Base-by-base conservation (phyloP, 106 monocot species). In the Ottelia alismoides region DNA sequence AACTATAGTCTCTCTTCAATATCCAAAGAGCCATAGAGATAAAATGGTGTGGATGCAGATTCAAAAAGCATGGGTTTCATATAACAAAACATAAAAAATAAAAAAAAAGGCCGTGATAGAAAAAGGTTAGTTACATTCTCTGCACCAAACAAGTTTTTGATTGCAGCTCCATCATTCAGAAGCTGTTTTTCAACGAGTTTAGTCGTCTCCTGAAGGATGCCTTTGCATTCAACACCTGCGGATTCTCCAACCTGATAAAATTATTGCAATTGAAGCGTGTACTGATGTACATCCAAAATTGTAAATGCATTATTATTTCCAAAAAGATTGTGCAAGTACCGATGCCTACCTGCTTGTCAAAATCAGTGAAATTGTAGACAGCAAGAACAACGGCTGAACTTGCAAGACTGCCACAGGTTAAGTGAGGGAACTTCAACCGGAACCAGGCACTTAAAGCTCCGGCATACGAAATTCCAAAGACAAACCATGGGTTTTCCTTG, bases 391-490 rank as follows among this genome's bases (percentile, higher is more conserved):
- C 94, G 20, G 71, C 94, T 60, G 94, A 96, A 54, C 94, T 96
- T 63, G 94, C 94, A 67, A 96, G 85, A 69, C 88, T 96, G 20
- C 94, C 94, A 70, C 94, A 96, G 32, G 85, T 89, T 66, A 96
- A 76, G 73, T 96, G 94, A 53, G 94, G 94, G 48, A 96, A 96
- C 68, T 96, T 96, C 50, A 96, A 70, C 18, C 85, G 81, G 62
- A 88, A 96, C 94, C 94, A 96, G 2, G 94, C 94, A 76, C 94
- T 96, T 28, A 96, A 72, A 49, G 94, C 94, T 68, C 94, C 94
- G 77, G 94, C 55, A 50, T 96, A 96, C 54, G 94, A 96, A 64
- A 76, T 72, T 52, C 94, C 94, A 96, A 96, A 96, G 43, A 84
- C 76, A 70, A 96, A 89, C 94, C 94, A 96, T 23, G 74, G 70